Evolutionary conservation across 352 stramenopile species (phyloP).

Genomic region (Elongisporangium senticosum): DNA sequence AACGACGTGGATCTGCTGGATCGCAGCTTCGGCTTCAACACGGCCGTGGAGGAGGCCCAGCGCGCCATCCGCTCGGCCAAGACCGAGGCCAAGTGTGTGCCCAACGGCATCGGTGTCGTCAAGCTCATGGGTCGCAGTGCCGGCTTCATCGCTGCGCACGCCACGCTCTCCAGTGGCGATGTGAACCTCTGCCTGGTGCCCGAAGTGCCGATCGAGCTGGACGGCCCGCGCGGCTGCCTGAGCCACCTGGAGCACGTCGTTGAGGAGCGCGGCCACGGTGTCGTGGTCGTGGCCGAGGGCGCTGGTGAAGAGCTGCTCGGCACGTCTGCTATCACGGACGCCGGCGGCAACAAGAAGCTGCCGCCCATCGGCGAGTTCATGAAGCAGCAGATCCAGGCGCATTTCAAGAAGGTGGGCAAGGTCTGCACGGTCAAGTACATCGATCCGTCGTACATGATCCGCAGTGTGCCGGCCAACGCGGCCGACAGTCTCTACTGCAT

Average conservation of each 20-base stretch:
- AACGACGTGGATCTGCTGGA: slow-evolving; percentile 99
- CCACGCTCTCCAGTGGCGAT: slow-evolving; percentile 95
- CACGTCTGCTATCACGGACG: slow-evolving; percentile 88
- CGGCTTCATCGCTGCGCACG: slow-evolving; percentile 96
- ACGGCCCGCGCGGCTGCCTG: slow-evolving; percentile 88
- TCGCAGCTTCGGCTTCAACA: slow-evolving; percentile 97
- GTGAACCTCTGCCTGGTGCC: slow-evolving; percentile 98
- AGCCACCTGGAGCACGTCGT: slow-evolving; percentile 89
- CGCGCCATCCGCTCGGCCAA: slow-evolving; percentile 87
- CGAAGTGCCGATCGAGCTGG: slow-evolving; percentile 95
- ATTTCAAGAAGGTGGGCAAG: slow-evolving; percentile 90
- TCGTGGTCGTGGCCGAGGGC: slow-evolving; percentile 97
- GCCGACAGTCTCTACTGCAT: slow-evolving; percentile 96
- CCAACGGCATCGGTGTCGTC: slow-evolving; percentile 97
- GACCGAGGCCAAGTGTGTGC: slow-evolving; percentile 94
- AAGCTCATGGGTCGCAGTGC: slow-evolving; percentile 98
- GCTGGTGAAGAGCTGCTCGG: slow-evolving; percentile 94
- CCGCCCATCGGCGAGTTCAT: slow-evolving; percentile 96
- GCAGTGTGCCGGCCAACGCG: slow-evolving; percentile 90
- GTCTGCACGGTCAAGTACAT: slow-evolving; percentile 96
- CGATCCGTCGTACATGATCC: slow-evolving; percentile 98
- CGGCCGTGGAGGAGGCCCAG: slow-evolving; percentile 94
- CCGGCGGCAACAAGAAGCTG: slow-evolving; percentile 93
- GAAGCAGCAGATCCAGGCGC: slow-evolving; percentile 91
- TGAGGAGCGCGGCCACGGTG: slow-evolving; percentile 94